These are phyloP conservation scores for Plasmodium gaboni DNA, from an alignment of 169 alveolate species.

Conservation along the genomic window DNA sequence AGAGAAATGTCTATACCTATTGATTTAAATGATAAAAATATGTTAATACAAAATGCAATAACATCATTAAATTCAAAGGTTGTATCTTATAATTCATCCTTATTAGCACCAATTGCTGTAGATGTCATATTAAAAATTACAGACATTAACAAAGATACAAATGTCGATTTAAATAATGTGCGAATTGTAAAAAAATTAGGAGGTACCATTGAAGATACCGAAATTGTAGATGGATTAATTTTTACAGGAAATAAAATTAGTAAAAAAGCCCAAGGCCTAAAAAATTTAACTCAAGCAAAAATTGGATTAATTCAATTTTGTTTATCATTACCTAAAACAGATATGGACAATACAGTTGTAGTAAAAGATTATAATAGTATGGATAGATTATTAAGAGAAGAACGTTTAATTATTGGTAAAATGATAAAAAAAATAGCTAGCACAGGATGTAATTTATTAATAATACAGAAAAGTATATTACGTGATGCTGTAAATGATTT, in stretches of 20 bases:
- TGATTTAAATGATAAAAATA: constrained; percentile 95
- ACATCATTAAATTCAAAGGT: constrained; percentile 98
- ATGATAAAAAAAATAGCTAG: constrained; percentile 97
- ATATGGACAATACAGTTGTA: constrained; percentile 97
- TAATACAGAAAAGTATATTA: constrained; percentile 98
- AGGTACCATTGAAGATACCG: constrained; percentile 99
- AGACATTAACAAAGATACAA: constrained; percentile 84
- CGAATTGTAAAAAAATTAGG: constrained; percentile 95
- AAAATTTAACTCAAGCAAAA: constrained; percentile 94
- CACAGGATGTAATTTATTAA: constrained; percentile 98
- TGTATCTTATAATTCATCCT: constrained; percentile 96
- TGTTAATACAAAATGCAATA: constrained; percentile 94
- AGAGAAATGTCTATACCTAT: constrained; percentile 94
- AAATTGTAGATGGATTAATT: constrained; percentile 98
- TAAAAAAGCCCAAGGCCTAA: constrained; percentile 97
- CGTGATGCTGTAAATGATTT: constrained; percentile 99
- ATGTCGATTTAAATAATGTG: constrained; percentile 92
- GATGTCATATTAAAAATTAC: constrained; percentile 94
- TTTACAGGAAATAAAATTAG: constrained; percentile 96
- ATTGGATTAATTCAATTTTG: constrained; percentile 99
- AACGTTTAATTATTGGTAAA: constrained; percentile 95
- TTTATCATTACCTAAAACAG: constrained; percentile 99
- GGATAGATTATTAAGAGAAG: constrained; percentile 97
- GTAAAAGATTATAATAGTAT: constrained; percentile 95
- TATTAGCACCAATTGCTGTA: constrained; percentile 99